Conservation (phyloP, 208 protist species). For the Herpetomonas tarakana region DNA sequence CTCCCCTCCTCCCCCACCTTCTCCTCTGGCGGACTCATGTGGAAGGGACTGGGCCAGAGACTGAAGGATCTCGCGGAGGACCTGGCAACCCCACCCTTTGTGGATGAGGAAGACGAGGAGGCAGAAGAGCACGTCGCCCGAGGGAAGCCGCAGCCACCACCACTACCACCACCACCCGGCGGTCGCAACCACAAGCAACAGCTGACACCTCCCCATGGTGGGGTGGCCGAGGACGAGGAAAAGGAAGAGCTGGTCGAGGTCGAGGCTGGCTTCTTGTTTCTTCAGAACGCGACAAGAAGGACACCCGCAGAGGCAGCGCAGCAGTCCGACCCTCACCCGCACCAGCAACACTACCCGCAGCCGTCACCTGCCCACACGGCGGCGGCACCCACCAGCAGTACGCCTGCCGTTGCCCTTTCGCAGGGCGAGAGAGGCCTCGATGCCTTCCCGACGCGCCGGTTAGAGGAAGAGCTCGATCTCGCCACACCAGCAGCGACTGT, state of each 20-base stretch:
- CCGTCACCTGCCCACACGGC: not conserved
- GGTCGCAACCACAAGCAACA: too few species aligned
- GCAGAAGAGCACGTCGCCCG: not conserved
- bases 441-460: not conserved
- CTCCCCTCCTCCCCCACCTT: too few species aligned
- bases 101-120: slow-evolving; percentile 27
- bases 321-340: not conserved
- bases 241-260: not conserved
- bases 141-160: not conserved
- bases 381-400: too few species aligned
- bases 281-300: not conserved
- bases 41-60: slow-evolving; percentile 56
- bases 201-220: too few species aligned
- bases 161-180: not conserved
- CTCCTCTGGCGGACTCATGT: slow-evolving; percentile 41
- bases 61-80: slow-evolving; percentile 76
- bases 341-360: not conserved
- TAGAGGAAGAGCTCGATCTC: not conserved
- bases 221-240: not conserved
- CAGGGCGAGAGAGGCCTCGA: too few species aligned
- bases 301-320: not conserved
- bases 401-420: too few species aligned
- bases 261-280: not conserved
- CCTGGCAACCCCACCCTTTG: slow-evolving; percentile 60
- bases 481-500: not conserved